Percentiles rank a stretch among this genome's conserved stretches.
Conservation (phyloP, 2,329 filamentous ascomycete genomes). For the Penicillium occitanis region DNA sequence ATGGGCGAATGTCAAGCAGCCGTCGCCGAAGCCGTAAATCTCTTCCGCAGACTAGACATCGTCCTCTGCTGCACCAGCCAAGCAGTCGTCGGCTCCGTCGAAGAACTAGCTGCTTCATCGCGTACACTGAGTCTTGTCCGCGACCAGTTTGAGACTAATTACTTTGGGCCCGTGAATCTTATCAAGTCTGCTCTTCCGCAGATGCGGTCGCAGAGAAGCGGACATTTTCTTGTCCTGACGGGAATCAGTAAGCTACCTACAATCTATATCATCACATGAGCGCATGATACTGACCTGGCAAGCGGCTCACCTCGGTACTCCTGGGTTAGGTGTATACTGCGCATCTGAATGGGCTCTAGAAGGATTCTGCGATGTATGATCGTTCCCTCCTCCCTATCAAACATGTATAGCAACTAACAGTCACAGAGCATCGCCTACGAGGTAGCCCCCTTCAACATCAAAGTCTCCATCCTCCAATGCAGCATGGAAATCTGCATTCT, state of each 20-base stretch:
- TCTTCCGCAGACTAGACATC: constrained; percentile 86
- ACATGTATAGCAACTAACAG: neutral
- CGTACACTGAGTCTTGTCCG: constrained; percentile 75
- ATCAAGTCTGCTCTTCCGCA: constrained; percentile 83
- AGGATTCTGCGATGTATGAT: constrained; percentile 79
- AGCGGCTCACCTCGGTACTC: constrained; percentile 87
- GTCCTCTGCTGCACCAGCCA: constrained; percentile 86
- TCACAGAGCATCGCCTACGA: constrained; percentile 81
- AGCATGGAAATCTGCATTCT: constrained; percentile 88
- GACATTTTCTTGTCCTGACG: constrained; percentile 86
- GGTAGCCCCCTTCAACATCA: constrained; percentile 94
- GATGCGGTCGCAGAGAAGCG: constrained; percentile 75
- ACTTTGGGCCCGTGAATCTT: constrained; percentile 94
- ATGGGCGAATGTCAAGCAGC: constrained; percentile 77
- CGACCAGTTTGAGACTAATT: constrained; percentile 91
- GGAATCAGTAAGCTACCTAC: constrained; percentile 62
- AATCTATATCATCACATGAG: neutral
- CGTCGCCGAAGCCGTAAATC: constrained; percentile 78
- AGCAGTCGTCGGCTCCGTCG: constrained; percentile 85
- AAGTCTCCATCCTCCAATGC: constrained; percentile 91
- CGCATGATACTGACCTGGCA: neutral
- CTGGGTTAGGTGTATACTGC: constrained; percentile 85
- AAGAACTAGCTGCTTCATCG: constrained; percentile 75
- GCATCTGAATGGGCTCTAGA: constrained; percentile 93
- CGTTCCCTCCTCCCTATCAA: neutral